phyloP scores from a whole-genome alignment of 345 rosid species.

The Acer negundo region DNA sequence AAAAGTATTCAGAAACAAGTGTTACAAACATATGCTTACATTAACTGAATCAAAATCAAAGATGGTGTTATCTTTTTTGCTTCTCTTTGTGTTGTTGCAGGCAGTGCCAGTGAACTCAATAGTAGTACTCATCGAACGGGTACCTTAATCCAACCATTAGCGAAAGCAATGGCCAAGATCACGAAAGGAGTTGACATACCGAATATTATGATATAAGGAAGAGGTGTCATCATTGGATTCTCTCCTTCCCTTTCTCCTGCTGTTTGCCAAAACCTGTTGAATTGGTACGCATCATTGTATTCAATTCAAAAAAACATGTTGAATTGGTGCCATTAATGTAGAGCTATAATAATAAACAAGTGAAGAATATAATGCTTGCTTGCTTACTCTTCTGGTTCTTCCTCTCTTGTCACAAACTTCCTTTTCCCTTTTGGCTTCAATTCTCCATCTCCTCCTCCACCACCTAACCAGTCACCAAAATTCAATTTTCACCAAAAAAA shows the following conservation, averaged over 20 bases:
- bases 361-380: neutral
- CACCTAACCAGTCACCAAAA: constrained; percentile 43
- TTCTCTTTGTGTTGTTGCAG: neutral
- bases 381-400: constrained; percentile 85
- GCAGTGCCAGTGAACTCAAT: neutral
- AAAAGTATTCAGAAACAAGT: constrained; percentile 12
- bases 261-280: constrained; percentile 79
- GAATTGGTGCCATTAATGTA: neutral
- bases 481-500: neutral
- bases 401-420: constrained; percentile 85
- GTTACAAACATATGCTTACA: constrained; percentile 16
- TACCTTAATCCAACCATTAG: constrained; percentile 93
- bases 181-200: constrained; percentile 95
- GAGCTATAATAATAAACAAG: too few species aligned
- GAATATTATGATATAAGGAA: constrained; percentile 84
- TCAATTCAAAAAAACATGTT: neutral
- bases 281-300: constrained; percentile 14
- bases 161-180: constrained; percentile 89
- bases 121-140: constrained; percentile 54
- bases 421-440: constrained; percentile 69
- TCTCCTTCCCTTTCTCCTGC: constrained; percentile 95
- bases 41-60: neutral
- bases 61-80: too few species aligned
- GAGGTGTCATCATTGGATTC: constrained; percentile 92
- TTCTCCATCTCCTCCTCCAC: constrained; percentile 72